Conservation (phyloP, 257 asterid species). For the Capsicum pubescens region DNA sequence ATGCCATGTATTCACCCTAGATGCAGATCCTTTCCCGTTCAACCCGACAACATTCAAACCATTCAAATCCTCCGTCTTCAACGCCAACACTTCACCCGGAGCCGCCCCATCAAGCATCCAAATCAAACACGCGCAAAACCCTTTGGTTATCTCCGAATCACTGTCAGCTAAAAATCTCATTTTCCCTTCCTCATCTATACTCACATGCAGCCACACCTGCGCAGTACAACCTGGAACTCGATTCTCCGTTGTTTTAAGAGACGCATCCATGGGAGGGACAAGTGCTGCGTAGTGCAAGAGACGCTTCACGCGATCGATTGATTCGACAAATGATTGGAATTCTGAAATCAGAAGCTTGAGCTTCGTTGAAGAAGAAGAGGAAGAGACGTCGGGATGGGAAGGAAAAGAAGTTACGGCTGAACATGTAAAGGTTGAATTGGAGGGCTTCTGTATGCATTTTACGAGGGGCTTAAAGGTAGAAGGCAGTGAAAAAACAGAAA, state of each 20-base stretch:
- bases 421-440: conserved; percentile 44
- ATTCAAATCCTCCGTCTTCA: conserved; percentile 77
- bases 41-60: conserved; percentile 62
- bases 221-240: conserved; percentile 94
- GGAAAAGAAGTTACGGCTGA: conserved; percentile 55
- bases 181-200: conserved; percentile 47
- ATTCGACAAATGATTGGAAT: conserved; percentile 58
- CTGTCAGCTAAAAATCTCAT: conserved; percentile 70
- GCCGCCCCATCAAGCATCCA: conserved; percentile 84
- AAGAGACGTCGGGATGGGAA: conserved; percentile 26
- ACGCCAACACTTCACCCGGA: conserved; percentile 65
- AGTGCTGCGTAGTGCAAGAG: conserved; percentile 62
- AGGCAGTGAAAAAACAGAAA: not conserved
- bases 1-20: conserved; percentile 90
- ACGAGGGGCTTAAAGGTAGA: conserved; percentile 31
- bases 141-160: conserved; percentile 92
- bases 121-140: conserved; percentile 85
- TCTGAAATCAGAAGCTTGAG: conserved; percentile 59
- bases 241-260: conserved; percentile 49
- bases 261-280: conserved; percentile 54
- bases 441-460: conserved; percentile 43
- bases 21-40: conserved; percentile 50
- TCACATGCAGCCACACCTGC: conserved; percentile 80
- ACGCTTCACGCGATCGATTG: conserved; percentile 81
- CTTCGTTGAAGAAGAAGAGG: conserved; percentile 35